phyloP scores from a whole-genome alignment of 768 basidiomycete genomes.

The Tricholoma bakamatsutake region DNA sequence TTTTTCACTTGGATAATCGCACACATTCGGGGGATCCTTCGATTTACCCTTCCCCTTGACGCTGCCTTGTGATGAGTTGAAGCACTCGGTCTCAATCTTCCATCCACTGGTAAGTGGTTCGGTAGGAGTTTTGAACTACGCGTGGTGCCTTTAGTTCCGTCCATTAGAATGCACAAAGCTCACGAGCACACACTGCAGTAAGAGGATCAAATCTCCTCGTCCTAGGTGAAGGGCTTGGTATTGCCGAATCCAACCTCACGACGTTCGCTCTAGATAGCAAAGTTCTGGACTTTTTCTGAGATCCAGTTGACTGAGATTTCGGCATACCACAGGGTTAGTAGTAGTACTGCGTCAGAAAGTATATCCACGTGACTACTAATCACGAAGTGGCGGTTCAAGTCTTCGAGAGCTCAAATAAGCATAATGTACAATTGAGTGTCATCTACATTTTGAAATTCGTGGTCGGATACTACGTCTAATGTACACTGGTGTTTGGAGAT shows the following conservation, averaged over 20 bases:
- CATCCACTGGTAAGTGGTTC: neutral
- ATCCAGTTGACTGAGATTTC: constrained; percentile 3
- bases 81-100: neutral
- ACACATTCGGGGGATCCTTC: constrained; percentile 7
- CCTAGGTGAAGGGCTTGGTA: no score
- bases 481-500: no score
- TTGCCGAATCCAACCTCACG: constrained; percentile 9
- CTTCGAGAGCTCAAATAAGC: no score
- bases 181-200: constrained; percentile 15
- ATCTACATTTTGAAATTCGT: no score
- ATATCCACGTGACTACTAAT: neutral
- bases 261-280: constrained; percentile 8
- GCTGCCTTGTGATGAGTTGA: constrained; percentile 4
- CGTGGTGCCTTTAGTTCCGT: neutral
- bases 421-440: no score
- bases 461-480: no score
- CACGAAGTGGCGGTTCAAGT: no score
- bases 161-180: neutral
- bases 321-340: neutral
- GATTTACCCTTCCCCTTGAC: constrained; percentile 22
- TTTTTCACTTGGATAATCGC: constrained; percentile 4
- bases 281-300: constrained; percentile 10
- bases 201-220: constrained; percentile 18
- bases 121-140: constrained; percentile 7
- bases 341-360: neutral